phyloP scores from a whole-genome alignment of 2,329 filamentous ascomycete genomes.

The Trichophyton verrucosum region DNA sequence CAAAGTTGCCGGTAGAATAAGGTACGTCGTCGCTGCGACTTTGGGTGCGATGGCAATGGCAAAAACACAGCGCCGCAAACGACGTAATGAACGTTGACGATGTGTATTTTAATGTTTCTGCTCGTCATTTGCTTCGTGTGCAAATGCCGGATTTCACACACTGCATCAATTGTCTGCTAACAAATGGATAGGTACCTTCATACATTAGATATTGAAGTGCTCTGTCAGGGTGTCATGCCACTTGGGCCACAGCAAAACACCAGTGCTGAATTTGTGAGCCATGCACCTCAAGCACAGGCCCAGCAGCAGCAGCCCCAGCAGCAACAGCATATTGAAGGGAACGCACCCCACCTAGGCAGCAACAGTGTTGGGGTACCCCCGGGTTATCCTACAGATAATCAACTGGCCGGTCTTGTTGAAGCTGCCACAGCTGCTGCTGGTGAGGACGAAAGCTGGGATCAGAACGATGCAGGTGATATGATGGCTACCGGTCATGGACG shows the following conservation, averaged over 20 bases:
- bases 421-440: conserved; percentile 35
- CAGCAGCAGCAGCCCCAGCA: conserved; percentile 2
- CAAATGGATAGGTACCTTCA: not conserved
- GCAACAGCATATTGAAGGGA: conserved; percentile 7
- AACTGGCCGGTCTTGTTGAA: conserved; percentile 35
- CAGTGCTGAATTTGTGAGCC: conserved; percentile 7
- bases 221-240: not conserved
- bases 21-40: no score
- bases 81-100: not conserved
- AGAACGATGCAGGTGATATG: conserved; percentile 15
- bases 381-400: conserved; percentile 19
- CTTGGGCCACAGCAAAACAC: not conserved
- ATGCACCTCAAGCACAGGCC: conserved; percentile 5
- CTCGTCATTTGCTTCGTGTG: not conserved
- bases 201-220: not conserved
- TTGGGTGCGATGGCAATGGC: no score
- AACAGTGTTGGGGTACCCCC: not conserved
- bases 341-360: conserved; percentile 4
- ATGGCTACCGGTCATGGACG: conserved; percentile 38
- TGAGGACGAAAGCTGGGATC: conserved; percentile 17
- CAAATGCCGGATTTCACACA: not conserved
- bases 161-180: not conserved
- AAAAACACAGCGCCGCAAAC: no score
- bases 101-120: not conserved
- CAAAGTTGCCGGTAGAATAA: no score